Percentiles rank a stretch among this genome's conserved stretches.
phyloP scores from a whole-genome alignment of 306 rosid species.

The Malus sieversii region DNA sequence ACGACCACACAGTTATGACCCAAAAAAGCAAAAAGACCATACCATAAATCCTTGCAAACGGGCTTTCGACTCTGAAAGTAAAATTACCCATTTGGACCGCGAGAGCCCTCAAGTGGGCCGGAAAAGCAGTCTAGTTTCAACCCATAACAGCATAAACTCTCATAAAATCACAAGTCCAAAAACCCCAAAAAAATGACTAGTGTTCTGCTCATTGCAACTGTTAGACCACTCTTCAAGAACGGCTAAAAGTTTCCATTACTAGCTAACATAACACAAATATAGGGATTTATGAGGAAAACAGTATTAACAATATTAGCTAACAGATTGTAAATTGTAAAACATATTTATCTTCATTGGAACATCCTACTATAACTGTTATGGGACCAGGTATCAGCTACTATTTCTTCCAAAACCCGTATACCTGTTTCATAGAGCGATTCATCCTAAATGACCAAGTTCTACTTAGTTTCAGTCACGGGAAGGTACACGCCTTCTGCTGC shows the following conservation, averaged over 20 bases:
- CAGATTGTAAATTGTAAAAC: conserved; percentile 14
- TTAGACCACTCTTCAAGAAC: background rate
- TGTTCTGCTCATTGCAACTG: background rate
- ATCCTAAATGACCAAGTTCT: conserved; percentile 22
- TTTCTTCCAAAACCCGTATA: conserved; percentile 21
- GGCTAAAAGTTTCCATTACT: background rate
- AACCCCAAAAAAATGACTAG: too few relatives aligned
- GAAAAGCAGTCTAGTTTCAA: too few relatives aligned
- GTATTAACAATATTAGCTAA: conserved; percentile 4
- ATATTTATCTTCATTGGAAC: conserved; percentile 13
- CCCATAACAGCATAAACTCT: too few relatives aligned
- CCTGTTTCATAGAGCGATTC: conserved; percentile 22
- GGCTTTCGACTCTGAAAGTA: too few relatives aligned
- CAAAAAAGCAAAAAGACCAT: too few relatives aligned
- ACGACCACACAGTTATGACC: background rate
- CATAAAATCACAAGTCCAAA: too few relatives aligned
- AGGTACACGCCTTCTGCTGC: conserved; percentile 97
- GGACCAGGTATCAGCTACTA: conserved; percentile 22
- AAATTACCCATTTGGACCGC: too few relatives aligned
- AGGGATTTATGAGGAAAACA: background rate
- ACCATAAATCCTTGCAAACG: too few relatives aligned
- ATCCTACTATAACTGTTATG: conserved; percentile 22
- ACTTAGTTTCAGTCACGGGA: conserved; percentile 63
- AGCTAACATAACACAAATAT: background rate
- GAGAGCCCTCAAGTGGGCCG: too few relatives aligned